Percentiles rank a stretch among this genome's conserved stretches.
phyloP scores from a whole-genome alignment of 2,329 filamentous ascomycete species.

The Neocucurbitaria cava region DNA sequence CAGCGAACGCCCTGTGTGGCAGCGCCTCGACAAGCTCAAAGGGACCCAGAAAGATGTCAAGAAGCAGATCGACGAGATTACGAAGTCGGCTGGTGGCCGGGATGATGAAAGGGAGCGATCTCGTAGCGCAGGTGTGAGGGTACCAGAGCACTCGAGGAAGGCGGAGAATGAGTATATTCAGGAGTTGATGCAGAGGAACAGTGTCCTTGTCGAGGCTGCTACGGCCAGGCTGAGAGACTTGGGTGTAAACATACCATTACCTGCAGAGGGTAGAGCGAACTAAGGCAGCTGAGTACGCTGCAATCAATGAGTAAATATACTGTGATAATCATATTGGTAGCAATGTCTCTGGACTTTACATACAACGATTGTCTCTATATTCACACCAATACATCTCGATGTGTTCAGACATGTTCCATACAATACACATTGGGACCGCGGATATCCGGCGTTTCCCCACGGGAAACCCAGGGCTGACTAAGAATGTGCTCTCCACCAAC shows the following conservation, averaged over 20 bases:
- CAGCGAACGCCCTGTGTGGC: conserved; percentile 51
- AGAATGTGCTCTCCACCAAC: not conserved
- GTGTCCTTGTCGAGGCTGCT: conserved; percentile 43
- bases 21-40: conserved; percentile 65
- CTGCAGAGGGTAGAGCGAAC: not conserved
- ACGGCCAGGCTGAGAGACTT: conserved; percentile 34
- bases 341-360: not conserved
- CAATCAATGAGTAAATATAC: not conserved
- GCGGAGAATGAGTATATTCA: conserved; percentile 45
- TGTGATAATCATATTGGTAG: not conserved
- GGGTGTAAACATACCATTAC: conserved; percentile 34
- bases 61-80: conserved; percentile 31
- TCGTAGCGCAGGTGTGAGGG: conserved; percentile 27
- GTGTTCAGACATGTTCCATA: no score
- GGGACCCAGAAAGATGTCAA: conserved; percentile 60
- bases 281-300: no score
- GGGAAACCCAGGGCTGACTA: conserved; percentile 3
- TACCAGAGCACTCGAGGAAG: conserved; percentile 43
- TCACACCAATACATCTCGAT: no score
- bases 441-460: conserved; percentile 9
- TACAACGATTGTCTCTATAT: not conserved
- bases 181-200: conserved; percentile 41
- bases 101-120: conserved; percentile 19
- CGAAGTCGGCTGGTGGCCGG: conserved; percentile 20
- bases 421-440: not conserved